These are phyloP conservation scores for Polyporus tsugae DNA, from an alignment of 1,284 basidiomycete species.

Conservation along the genomic window DNA sequence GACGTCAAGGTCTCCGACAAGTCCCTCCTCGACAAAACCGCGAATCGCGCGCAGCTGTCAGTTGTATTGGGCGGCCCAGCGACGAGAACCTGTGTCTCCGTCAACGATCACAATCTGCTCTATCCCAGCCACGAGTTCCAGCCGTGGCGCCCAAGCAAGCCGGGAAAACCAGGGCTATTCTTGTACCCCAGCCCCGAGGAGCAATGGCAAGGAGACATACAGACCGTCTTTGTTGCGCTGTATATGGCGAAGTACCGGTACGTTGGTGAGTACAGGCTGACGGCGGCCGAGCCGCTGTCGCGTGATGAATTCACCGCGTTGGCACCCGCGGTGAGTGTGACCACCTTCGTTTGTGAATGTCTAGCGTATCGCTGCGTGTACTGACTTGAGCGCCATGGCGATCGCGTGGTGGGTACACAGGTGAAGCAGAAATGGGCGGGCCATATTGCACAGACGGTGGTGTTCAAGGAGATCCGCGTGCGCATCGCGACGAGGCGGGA, in stretches of 20 bases:
- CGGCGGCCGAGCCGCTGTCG: constrained; percentile 4
- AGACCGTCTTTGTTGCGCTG: constrained; percentile 8
- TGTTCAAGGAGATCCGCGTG: constrained; percentile 25
- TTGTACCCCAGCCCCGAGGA: background rate
- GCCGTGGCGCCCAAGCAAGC: constrained; percentile 2
- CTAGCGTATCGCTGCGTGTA: no score
- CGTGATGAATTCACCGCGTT: background rate
- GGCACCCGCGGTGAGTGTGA: background rate
- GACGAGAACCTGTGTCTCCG: background rate
- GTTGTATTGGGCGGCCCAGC: background rate
- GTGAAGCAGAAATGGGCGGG: constrained; percentile 17
- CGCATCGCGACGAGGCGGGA: constrained; percentile 24
- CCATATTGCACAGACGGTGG: background rate
- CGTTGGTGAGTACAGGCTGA: constrained; percentile 1
- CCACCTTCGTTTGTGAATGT: background rate
- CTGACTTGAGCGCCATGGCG: background rate
- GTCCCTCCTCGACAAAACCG: background rate
- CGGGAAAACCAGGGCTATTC: background rate
- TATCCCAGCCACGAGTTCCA: constrained; percentile 1
- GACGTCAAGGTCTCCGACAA: constrained; percentile 5
- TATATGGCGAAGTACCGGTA: constrained; percentile 8
- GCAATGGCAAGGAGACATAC: constrained; percentile 5
- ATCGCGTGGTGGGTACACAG: background rate
- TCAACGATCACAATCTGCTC: constrained; percentile 5
- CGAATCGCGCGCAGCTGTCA: background rate